Evolutionary conservation across 495 filamentous ascomycete genomes (phyloP), one percentile per base, ranked within the genome.

Genomic region (Aspergillus heteromorphus): DNA sequence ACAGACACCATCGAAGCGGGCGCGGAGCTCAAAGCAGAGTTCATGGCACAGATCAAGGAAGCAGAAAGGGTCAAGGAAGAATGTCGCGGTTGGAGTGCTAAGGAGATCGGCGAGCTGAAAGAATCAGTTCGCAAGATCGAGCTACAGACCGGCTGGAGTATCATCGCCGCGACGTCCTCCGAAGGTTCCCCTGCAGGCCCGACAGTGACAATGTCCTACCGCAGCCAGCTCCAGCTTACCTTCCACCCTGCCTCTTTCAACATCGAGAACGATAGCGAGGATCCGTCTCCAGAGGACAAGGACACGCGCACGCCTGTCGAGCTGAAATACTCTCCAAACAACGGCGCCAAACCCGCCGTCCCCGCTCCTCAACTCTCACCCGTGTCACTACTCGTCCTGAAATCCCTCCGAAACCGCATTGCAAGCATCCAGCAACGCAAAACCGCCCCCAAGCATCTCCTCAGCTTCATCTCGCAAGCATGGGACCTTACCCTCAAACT

Each of bases 51-150:
- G 29, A 97, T 96, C 51, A 77, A 81, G 49, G 85, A 91, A 59
- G 90, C 92, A 0, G 91, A 97, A 62, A 85, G 84, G 52, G 75
- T 95, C 31, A 83, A 86, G 57, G 89, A 95, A 66, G 85, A 93
- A 60, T 96, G 87, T 66, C 82, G 91, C 16, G 91, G 93, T 18
- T 96, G 91, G 88, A 93, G 84, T 55, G 79, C 84, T 25, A 80
- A 75, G 16, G 93, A 97, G 65, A 86, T 97, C 51, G 75, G 70
- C 49, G 76, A 76, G 20, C 73, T 92, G 7, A 89, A 92, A 77
- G 89, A 77, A 36, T 84, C 81, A 45, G 86, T 89, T 17, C 74
- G 84, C 21, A 66, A 71, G 0, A 73, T 97, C 9, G 91, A 95
- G 68, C 71, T 73, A 40, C 67, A 80, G 27, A 78, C 84, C 57